Percentiles rank a stretch among this genome's conserved stretches.
Conservation (phyloP, 192 early-diverging fungal species). For the Kappamyces sp. region DNA sequence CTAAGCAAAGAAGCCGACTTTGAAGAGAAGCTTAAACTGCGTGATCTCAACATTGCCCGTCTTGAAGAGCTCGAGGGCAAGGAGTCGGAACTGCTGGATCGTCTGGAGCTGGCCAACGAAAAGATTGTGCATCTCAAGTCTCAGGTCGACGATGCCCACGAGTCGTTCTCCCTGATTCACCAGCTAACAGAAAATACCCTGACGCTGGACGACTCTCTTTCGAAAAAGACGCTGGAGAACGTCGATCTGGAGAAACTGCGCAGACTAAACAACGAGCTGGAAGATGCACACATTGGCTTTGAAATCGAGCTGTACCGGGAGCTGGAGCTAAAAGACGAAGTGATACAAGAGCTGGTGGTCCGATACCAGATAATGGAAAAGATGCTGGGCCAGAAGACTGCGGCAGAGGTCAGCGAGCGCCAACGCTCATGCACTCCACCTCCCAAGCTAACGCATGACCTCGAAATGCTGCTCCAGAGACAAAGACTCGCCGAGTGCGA, state of each 20-base stretch:
- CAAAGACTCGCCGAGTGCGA: no score
- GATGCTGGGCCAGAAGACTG: neutral
- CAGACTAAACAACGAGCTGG: slow-evolving; percentile 1
- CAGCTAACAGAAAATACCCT: neutral
- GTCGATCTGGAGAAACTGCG: slow-evolving; percentile 11
- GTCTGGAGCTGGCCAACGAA: neutral
- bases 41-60: neutral
- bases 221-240: slow-evolving; percentile 2
- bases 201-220: neutral
- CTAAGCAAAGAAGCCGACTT: slow-evolving; percentile 7
- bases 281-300: slow-evolving; percentile 4
- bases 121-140: neutral
- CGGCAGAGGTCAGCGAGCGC: no score
- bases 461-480: no score
- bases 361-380: slow-evolving; percentile 5
- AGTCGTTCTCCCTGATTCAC: neutral
- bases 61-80: neutral
- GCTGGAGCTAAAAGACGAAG: slow-evolving; percentile 2
- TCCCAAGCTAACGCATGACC: no score
- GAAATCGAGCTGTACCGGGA: slow-evolving; percentile 2
- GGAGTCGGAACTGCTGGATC: neutral
- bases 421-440: no score
- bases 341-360: slow-evolving; percentile 3
- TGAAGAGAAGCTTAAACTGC: neutral
- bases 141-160: neutral